These are phyloP conservation scores for Hypoxylon sp. DNA, from an alignment of 2,329 filamentous ascomycete species.

Conservation along the genomic window DNA sequence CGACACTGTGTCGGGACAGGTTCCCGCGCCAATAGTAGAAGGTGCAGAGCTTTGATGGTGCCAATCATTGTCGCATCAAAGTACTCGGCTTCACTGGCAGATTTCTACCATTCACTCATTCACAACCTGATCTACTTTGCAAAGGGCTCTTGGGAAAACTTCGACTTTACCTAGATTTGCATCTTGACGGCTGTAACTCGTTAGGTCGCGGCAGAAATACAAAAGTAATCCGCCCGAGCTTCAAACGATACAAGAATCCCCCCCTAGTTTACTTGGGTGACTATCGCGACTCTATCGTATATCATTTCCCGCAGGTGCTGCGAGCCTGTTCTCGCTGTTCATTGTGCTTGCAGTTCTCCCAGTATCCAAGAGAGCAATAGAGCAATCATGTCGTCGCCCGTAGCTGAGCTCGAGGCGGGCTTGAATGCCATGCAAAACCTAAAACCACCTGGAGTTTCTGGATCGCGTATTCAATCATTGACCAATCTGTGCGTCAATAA, in stretches of 20 bases:
- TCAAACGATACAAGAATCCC: slow-evolving; percentile 39
- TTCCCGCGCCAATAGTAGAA: slow-evolving; percentile 43
- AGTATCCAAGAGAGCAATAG: slow-evolving; percentile 41
- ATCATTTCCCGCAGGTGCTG: slow-evolving; percentile 43
- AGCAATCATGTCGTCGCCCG: slow-evolving; percentile 79
- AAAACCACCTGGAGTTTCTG: slow-evolving; percentile 94
- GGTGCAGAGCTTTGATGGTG: slow-evolving; percentile 35
- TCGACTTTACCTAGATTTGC: slow-evolving; percentile 51
- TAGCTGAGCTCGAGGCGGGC: slow-evolving; percentile 90
- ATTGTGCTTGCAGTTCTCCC: slow-evolving; percentile 49
- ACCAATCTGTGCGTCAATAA: slow-evolving; percentile 90
- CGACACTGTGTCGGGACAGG: slow-evolving; percentile 44
- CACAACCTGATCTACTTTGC: slow-evolving; percentile 34
- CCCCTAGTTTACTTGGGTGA: slow-evolving; percentile 50
- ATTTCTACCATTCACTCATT: slow-evolving; percentile 33
- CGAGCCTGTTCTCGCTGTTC: slow-evolving; percentile 49
- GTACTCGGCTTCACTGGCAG: slow-evolving; percentile 27
- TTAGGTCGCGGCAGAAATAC: slow-evolving; percentile 50
- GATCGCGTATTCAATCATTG: slow-evolving; percentile 89
- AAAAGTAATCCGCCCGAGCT: slow-evolving; percentile 51
- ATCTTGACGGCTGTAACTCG: slow-evolving; percentile 50
- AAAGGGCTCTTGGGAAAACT: slow-evolving; percentile 34
- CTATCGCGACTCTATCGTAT: slow-evolving; percentile 46
- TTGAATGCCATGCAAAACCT: slow-evolving; percentile 92
- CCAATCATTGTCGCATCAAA: slow-evolving; percentile 38